Evolutionary conservation across 345 rosid species (phyloP).

Genomic region (Moricandia moricandioides): DNA sequence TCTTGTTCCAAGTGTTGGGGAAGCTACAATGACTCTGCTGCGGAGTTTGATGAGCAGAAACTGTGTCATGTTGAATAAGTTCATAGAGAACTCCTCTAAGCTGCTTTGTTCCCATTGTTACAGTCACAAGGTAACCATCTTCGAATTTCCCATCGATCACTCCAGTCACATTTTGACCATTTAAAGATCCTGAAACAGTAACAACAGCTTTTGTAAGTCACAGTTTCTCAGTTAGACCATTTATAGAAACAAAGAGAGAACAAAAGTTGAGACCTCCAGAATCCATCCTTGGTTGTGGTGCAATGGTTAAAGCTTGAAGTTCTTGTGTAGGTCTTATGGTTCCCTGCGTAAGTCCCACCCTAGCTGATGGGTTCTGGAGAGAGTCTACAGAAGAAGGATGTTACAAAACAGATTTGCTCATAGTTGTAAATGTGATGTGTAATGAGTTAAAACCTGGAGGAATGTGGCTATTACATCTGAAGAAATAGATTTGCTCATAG

Average conservation of each 20-base stretch:
- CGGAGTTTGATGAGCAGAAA: conserved; percentile 36
- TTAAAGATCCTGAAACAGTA: conserved; percentile 35
- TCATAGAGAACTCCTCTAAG: conserved; percentile 84
- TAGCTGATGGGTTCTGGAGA: conserved; percentile 39
- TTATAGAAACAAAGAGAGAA: conserved; percentile 30
- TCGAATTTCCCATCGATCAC: conserved; percentile 95
- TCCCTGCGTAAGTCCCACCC: conserved; percentile 43
- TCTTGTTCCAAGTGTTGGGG: background rate
- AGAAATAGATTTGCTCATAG: conserved; percentile 78
- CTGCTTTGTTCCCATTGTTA: conserved; percentile 70
- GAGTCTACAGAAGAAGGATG: conserved; percentile 45
- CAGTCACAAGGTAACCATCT: conserved; percentile 85
- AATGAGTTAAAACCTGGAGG: conserved; percentile 51
- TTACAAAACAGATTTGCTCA: conserved; percentile 13
- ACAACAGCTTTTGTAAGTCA: conserved; percentile 5
- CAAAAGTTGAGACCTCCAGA: conserved; percentile 45
- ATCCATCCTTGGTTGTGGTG: conserved; percentile 47
- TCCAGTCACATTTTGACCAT: conserved; percentile 61
- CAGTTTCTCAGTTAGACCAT: background rate
- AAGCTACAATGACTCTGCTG: conserved; percentile 36
- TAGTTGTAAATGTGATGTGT: no score
- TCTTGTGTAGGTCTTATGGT: conserved; percentile 42
- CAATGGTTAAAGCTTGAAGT: conserved; percentile 42
- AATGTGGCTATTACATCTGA: conserved; percentile 52
- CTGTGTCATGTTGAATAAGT: conserved; percentile 23